Conservation (phyloP, 768 basidiomycete species). For the Phallus indusiatus region DNA sequence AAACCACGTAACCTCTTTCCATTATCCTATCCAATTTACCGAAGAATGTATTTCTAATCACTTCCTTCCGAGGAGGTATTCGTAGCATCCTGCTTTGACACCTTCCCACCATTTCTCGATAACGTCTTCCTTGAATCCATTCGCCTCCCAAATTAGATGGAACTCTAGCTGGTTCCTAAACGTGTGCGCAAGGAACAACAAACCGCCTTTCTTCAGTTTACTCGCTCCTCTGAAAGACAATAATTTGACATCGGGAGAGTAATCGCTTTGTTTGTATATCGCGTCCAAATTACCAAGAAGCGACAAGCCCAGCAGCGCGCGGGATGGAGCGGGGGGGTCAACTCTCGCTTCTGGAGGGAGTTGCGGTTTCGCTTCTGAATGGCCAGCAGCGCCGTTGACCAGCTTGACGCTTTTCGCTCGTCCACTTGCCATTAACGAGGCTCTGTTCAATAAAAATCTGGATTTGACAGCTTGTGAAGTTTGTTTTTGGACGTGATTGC, state of each 20-base stretch:
- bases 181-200: slow-evolving; percentile 4
- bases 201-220: neutral
- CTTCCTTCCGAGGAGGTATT: neutral
- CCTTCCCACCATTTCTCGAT: slow-evolving; percentile 3
- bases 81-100: neutral
- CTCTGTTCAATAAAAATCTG: slow-evolving; percentile 13
- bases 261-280: neutral
- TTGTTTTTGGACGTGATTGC: slow-evolving; percentile 13
- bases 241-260: neutral
- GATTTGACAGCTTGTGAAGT: slow-evolving; percentile 13
- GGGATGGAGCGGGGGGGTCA: neutral
- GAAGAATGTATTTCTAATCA: neutral
- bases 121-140: neutral
- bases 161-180: neutral
- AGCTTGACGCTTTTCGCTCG: slow-evolving; percentile 1
- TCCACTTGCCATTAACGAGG: slow-evolving; percentile 12
- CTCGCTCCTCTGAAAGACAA: neutral
- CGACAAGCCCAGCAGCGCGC: slow-evolving; percentile 1
- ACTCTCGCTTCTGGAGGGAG: neutral
- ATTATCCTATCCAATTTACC: neutral
- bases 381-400: neutral
- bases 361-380: neutral
- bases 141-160: slow-evolving; percentile 2
- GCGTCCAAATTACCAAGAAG: slow-evolving; percentile 1
- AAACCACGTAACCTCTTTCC: no score